Percentiles rank a stretch among this genome's conserved stretches.
Conservation (phyloP, 148 eudicot species). For the Nepenthes mirabilis region DNA sequence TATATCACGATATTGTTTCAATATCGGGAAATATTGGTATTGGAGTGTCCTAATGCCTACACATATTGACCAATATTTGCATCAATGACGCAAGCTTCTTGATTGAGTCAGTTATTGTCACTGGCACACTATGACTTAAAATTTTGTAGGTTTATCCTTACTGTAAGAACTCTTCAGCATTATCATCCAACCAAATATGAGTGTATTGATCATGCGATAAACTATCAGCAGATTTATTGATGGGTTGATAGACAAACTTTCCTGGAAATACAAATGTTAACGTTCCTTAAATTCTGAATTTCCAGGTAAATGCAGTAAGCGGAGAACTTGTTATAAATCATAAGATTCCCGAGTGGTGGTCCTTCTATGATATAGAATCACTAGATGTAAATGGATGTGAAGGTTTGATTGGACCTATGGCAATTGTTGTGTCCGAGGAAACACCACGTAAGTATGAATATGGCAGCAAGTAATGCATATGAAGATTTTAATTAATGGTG, state of each 20-base stretch:
- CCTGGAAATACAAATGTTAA: neutral
- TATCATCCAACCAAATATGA: neutral
- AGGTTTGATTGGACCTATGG: constrained; percentile 75
- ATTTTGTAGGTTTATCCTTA: no score
- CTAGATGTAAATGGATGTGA: constrained; percentile 41
- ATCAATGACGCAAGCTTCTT: no score
- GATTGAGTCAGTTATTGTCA: no score
- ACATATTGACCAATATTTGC: no score
- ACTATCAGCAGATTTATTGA: neutral
- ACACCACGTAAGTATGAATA: constrained; percentile 74
- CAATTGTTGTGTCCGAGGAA: constrained; percentile 87
- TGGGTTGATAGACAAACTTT: neutral
- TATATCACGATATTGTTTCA: no score
- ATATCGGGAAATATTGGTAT: no score
- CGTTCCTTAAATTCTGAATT: neutral
- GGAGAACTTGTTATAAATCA: constrained; percentile 67
- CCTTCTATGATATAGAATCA: constrained; percentile 57
- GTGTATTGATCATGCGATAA: neutral
- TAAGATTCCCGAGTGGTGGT: constrained; percentile 73
- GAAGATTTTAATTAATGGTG: neutral
- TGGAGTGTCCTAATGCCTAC: no score
- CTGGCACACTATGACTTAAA: no score
- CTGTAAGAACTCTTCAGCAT: no score
- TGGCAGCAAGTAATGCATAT: neutral
- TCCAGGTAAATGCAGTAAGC: constrained; percentile 46